Conservation (phyloP, 495 filamentous ascomycete species). For the Filosporella fistucella region DNA sequence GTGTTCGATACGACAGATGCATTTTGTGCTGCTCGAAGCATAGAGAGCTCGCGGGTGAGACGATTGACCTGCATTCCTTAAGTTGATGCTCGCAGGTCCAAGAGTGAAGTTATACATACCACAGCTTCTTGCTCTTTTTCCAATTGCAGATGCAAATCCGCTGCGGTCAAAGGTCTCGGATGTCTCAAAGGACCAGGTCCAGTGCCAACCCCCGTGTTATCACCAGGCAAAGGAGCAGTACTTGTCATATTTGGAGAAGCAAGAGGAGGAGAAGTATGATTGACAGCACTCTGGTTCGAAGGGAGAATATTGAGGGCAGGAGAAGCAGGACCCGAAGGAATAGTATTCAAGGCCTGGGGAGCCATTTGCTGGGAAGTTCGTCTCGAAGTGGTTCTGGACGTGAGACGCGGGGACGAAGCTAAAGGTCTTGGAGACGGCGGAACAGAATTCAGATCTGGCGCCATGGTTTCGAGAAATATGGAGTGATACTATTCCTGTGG, state of each 20-base stretch:
- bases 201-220: constrained; percentile 52
- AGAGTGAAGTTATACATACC: constrained; percentile 42
- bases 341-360: constrained; percentile 6
- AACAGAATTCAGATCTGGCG: constrained; percentile 52
- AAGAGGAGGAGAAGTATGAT: constrained; percentile 30
- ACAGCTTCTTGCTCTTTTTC: constrained; percentile 96
- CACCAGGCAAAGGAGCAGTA: constrained; percentile 22
- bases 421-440: constrained; percentile 31
- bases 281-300: constrained; percentile 47
- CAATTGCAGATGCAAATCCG: constrained; percentile 78
- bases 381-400: constrained; percentile 19
- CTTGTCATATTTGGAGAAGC: constrained; percentile 16
- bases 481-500: not conserved
- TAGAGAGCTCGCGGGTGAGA: constrained; percentile 76
- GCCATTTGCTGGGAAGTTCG: constrained; percentile 17
- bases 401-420: constrained; percentile 18
- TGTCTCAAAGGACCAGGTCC: constrained; percentile 73
- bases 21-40: constrained; percentile 74
- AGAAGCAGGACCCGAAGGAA: constrained; percentile 15
- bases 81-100: not conserved
- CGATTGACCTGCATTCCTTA: constrained; percentile 69
- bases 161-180: constrained; percentile 77
- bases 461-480: too few relatives aligned
- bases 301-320: constrained; percentile 36
- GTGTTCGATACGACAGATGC: constrained; percentile 76